These are phyloP conservation scores for Cornus suecica DNA, from an alignment of 148 eudicot genomes.

Conservation along the genomic window DNA sequence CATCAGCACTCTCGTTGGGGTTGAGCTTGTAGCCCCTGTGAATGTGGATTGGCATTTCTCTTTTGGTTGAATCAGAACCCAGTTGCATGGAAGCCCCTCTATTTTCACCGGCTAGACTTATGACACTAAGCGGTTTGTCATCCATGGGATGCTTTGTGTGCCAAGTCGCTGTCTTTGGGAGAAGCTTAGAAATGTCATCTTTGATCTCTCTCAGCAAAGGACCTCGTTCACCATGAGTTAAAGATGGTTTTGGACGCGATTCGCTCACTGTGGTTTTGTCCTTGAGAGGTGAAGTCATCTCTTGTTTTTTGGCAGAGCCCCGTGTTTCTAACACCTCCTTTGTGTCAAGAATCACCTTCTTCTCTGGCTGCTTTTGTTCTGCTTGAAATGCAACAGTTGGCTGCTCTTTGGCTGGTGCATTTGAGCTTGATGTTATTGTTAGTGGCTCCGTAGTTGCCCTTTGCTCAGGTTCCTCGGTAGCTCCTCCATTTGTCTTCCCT, in stretches of 20 bases:
- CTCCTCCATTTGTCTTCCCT: slow-evolving; percentile 10
- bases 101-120: slow-evolving; percentile 79
- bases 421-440: slow-evolving; percentile 6
- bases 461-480: slow-evolving; percentile 14
- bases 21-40: slow-evolving; percentile 59
- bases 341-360: slow-evolving; percentile 1
- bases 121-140: slow-evolving; percentile 41
- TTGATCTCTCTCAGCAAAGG: slow-evolving; percentile 41
- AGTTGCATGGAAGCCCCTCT: slow-evolving; percentile 74
- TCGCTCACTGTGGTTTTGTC: slow-evolving; percentile 10
- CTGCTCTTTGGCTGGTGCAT: background rate
- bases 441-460: background rate
- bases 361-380: slow-evolving; percentile 15
- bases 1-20: slow-evolving; percentile 33
- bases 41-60: slow-evolving; percentile 51
- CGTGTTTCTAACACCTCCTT: slow-evolving; percentile 3
- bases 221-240: background rate
- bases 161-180: slow-evolving; percentile 31
- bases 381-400: slow-evolving; percentile 7
- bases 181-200: slow-evolving; percentile 42
- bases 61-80: slow-evolving; percentile 33
- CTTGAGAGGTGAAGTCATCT: background rate
- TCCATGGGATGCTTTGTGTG: slow-evolving; percentile 28
- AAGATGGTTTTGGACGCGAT: background rate
- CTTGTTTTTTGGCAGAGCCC: slow-evolving; percentile 1